Percentiles rank a stretch among this genome's conserved stretches.
Evolutionary conservation across 2,329 filamentous ascomycete genomes (phyloP).

Genomic region (Keithomyces neogunnii): DNA sequence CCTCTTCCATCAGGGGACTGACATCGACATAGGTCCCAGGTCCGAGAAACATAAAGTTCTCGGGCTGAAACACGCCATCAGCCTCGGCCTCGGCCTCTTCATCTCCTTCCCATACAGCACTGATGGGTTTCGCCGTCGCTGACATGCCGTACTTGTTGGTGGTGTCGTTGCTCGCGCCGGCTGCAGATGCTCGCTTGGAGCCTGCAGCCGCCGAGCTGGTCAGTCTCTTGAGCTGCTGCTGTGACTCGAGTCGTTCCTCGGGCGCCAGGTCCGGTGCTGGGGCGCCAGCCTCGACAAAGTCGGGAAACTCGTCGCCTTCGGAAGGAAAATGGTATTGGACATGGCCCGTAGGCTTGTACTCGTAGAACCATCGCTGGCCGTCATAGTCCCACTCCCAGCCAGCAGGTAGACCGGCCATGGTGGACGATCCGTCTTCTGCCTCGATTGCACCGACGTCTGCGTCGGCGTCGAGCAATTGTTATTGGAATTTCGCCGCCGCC

Average conservation of each 20-base stretch:
- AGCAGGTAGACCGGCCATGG: constrained; percentile 33
- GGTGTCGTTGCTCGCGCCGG: constrained; percentile 2
- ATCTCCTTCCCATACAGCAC: constrained; percentile 23
- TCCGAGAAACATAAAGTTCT: constrained; percentile 44
- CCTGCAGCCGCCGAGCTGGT: constrained; percentile 9
- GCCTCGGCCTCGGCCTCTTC: constrained; percentile 22
- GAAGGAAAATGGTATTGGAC: constrained; percentile 49
- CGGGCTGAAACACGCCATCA: constrained; percentile 39
- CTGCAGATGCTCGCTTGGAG: constrained; percentile 4
- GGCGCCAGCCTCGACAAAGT: constrained; percentile 33
- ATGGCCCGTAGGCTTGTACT: constrained; percentile 44
- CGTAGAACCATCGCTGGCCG: constrained; percentile 48
- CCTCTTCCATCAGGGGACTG: constrained; percentile 33
- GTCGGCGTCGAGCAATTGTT: background rate
- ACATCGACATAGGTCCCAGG: constrained; percentile 37
- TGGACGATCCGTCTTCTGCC: background rate
- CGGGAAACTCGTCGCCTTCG: constrained; percentile 50
- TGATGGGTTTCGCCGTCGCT: constrained; percentile 23
- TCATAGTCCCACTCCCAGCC: constrained; percentile 53
- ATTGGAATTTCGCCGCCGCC: background rate
- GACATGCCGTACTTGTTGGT: constrained; percentile 19
- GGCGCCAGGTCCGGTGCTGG: constrained; percentile 34
- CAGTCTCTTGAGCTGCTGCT: constrained; percentile 37
- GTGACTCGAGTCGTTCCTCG: constrained; percentile 44
- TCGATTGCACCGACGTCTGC: background rate